Base-by-base conservation (phyloP, 1,284 basidiomycete genomes). In the Neonothopanus nambi region DNA sequence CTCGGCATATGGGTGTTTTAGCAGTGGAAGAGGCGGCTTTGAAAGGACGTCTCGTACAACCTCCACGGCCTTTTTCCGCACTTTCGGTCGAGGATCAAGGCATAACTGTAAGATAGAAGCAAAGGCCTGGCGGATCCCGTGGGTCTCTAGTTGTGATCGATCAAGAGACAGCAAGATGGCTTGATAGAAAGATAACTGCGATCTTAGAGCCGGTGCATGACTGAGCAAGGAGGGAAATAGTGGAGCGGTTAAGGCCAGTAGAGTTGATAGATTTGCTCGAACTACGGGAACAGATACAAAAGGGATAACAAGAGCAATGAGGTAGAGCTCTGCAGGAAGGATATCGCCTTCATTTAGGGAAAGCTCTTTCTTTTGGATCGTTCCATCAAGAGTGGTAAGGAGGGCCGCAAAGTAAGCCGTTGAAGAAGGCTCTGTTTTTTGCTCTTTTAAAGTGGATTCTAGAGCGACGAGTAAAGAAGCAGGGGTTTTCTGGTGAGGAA, bases 381-480 rank as follows among this genome's bases (percentile, higher is more conserved):
- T 84, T 54, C 85, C 83, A 63, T 91, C 87, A 26, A 94, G 77
- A 3, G 89, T 88, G 4, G 91, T 91, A 43, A 93, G 74, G 51
- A 98, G 77, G 0, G 90, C 87, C 18, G 92, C 87, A 71, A 95
- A 94, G 76, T 97, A 96, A 36, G 93, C 93, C 1, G 92, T 93
- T 9, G 93, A 77, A 5, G 84, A 82, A 36, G 71, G 71, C 52
- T 88, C 80, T n/a, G 84, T 74, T 57, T 80, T 79, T 59, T 93
- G 90, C 61, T 95, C 90, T 50, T 81, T 76, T 62, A 99, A 81
- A 11, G 95, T 96, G 2, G 85, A 80, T 70, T 99, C 97, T 63
- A 99, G 80, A 15, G 95, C 97, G 52, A 81, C 74, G 40, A 99
- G 81, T 18, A 99, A 84, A 51, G 85, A 87, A 13, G 97, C 97